Evolutionary conservation across 345 rosid species (phyloP).

Genomic region (Hypericum androsaemum): DNA sequence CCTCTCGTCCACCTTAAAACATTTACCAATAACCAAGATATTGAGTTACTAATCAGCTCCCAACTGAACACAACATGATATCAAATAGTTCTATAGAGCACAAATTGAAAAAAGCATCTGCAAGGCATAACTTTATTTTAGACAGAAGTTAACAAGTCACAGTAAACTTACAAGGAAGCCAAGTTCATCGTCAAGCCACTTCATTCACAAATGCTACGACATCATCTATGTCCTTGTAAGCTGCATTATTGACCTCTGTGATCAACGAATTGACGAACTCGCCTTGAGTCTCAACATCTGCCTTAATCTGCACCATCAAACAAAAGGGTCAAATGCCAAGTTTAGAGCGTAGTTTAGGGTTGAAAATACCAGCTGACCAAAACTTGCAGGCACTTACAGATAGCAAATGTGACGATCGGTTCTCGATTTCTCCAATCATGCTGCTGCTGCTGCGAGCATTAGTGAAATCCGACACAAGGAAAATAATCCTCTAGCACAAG

Average conservation of each 20-base stretch:
- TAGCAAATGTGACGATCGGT: conserved; percentile 65
- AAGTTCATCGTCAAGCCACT: conserved; percentile 85
- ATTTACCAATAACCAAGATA: neutral
- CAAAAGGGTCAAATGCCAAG: neutral
- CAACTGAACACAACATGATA: no score
- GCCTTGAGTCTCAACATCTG: conserved; percentile 71
- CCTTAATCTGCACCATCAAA: conserved; percentile 39
- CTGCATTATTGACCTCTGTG: conserved; percentile 54
- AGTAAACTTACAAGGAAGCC: conserved; percentile 56
- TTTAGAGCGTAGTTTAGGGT: no score
- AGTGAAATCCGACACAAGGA: conserved; percentile 46
- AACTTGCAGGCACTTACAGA: conserved; percentile 37
- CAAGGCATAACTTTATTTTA: neutral
- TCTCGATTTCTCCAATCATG: conserved; percentile 77
- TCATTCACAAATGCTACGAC: conserved; percentile 69
- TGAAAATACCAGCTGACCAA: no score
- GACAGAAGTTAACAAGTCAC: neutral
- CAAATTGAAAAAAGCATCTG: neutral
- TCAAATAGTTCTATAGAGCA: neutral
- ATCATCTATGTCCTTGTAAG: conserved; percentile 56
- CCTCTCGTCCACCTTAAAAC: conserved; percentile 68
- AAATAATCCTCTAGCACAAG: no score
- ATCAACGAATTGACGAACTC: conserved; percentile 62
- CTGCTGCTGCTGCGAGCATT: conserved; percentile 61
- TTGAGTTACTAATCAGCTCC: no score